Evolutionary conservation across 2,329 filamentous ascomycete genomes (phyloP).

Genomic region (Colletotrichum sojae): DNA sequence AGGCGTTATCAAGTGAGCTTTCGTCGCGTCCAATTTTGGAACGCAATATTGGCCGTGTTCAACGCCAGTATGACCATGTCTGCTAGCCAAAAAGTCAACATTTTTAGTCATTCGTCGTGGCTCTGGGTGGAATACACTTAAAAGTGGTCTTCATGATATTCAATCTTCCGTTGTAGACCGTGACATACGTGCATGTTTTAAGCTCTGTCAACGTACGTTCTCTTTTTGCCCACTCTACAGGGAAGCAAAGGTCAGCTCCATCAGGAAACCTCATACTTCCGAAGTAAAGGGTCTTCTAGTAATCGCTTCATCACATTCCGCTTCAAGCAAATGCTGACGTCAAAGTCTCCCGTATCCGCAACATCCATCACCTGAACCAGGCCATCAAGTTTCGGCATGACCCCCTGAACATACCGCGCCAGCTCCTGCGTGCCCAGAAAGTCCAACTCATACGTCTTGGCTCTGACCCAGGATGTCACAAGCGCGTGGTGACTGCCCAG

Average conservation of each 20-base stretch:
- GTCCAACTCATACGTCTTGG: conserved; percentile 56
- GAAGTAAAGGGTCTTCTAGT: conserved; percentile 45
- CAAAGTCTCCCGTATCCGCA: conserved; percentile 49
- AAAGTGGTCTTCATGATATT: no score
- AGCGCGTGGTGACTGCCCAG: conserved; percentile 57
- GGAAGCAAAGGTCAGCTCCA: not conserved
- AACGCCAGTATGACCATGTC: no score
- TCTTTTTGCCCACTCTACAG: no score
- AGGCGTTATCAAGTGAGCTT: not conserved
- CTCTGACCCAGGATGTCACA: conserved; percentile 60
- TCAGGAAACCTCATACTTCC: not conserved
- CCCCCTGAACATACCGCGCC: conserved; percentile 55
- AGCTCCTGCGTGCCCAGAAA: conserved; percentile 49
- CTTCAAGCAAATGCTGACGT: conserved; percentile 53
- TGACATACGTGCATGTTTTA: no score
- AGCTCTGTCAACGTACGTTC: no score
- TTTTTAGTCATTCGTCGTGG: no score
- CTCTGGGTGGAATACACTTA: no score
- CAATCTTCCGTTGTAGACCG: no score
- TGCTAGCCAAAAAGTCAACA: no score
- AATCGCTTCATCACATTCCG: conserved; percentile 46
- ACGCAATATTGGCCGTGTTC: no score
- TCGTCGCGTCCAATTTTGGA: no score
- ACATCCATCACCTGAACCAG: conserved; percentile 58
- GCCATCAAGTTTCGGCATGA: conserved; percentile 60